Evolutionary conservation across 768 basidiomycete species (phyloP), one percentile per base, ranked within the genome.

Genomic region (Suillus paluster): DNA sequence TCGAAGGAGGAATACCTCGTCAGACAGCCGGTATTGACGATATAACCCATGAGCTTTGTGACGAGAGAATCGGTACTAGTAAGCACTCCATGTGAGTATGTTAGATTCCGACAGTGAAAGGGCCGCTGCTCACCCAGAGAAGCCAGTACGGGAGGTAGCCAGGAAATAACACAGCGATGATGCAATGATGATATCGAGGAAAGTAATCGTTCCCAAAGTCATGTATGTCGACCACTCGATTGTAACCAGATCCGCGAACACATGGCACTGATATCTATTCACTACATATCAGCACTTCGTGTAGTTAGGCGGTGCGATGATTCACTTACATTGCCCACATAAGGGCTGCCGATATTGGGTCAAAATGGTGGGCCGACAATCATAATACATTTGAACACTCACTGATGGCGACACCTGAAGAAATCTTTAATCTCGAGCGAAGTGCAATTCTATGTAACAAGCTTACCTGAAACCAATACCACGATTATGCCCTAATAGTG

Each of bases 1-100:
- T 38, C 10, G 50, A 59, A 38, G 21, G 15, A 36, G n/a, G 33
- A 25, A n/a, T 50, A 59, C 48, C 58, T 59, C 19, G 58, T 59
- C 27, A 55, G 9, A 55, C 33, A 39, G 3, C 58, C 58, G 5
- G 30, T 56, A n/a, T 56, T 56, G 12, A 56, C 23, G 34, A 10
- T 19, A 21, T 56, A 56, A 25, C 1, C 11, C 50, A 59, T 38
- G 25, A 59, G 33, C 19, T 36, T 59, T 34, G 46, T 53, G 9
- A 56, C 11, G 8, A 55, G 38, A 12, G 23, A 38, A 12, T 59
- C 58, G 19, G 33, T 17, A 11, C 58, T 59, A 23, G 23, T 21
- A n/a, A 17, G 58, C 21, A 54, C 4, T 9, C 9, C 11, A 49
- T 14, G 33, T 55, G 2, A 54, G 33, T 36, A 19, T 34, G 8